Percentiles rank a stretch among this genome's conserved stretches.
Conservation (phyloP, 495 filamentous ascomycete species). For the Talaromyces thailandensis region DNA sequence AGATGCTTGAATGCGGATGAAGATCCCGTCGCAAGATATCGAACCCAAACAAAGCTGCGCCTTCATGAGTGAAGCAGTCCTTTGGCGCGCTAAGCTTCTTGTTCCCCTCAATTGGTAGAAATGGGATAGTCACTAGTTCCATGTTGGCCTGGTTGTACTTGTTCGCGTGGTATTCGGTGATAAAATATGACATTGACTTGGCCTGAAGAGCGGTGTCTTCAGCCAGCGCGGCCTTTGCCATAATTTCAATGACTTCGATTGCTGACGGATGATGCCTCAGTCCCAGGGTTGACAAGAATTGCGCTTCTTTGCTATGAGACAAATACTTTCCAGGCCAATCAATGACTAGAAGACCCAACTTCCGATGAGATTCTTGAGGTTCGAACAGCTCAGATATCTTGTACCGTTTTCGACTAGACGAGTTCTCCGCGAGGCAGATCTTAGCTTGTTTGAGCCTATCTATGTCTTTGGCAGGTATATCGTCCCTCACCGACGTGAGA, state of each 20-base stretch:
- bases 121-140: conserved; percentile 45
- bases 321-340: conserved; percentile 72
- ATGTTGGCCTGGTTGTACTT: conserved; percentile 58
- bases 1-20: conserved; percentile 64
- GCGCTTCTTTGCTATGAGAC: conserved; percentile 54
- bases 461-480: conserved; percentile 81
- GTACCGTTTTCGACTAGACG: conserved; percentile 45
- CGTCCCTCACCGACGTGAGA: conserved; percentile 75
- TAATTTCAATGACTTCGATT: conserved; percentile 63
- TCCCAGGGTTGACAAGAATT: conserved; percentile 63
- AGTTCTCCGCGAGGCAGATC: conserved; percentile 72
- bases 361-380: conserved; percentile 60
- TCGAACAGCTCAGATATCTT: conserved; percentile 79
- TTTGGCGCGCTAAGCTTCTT: conserved; percentile 57
- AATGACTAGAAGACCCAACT: conserved; percentile 65
- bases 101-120: conserved; percentile 63
- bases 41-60: conserved; percentile 69
- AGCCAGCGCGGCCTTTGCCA: conserved; percentile 49
- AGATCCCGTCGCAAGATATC: conserved; percentile 64
- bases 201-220: conserved; percentile 47
- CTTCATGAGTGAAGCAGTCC: conserved; percentile 74
- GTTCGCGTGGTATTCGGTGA: conserved; percentile 68
- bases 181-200: conserved; percentile 72
- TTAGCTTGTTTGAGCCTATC: conserved; percentile 64
- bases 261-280: conserved; percentile 60